Conservation (phyloP, 2,329 filamentous ascomycete genomes). For the Ascochyta fabae region DNA sequence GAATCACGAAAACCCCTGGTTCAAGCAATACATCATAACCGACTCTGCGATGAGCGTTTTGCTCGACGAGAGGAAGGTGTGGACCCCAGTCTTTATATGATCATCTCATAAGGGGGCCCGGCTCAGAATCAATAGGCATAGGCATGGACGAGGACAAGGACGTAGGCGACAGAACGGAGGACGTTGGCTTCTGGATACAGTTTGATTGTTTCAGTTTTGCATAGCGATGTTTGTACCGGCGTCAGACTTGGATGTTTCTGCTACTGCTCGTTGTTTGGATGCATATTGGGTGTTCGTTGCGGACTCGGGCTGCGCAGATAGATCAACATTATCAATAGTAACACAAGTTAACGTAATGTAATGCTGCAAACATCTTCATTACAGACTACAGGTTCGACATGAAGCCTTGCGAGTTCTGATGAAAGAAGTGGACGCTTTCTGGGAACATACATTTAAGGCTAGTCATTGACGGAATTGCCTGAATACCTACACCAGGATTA, state of each 20-base stretch:
- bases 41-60: background rate
- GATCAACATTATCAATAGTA: background rate
- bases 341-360: constrained; percentile 4
- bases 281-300: background rate
- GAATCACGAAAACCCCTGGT: constrained; percentile 18
- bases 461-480: too few species aligned
- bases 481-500: too few species aligned
- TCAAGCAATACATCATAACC: background rate
- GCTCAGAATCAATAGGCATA: background rate
- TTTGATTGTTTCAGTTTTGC: constrained; percentile 15
- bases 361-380: background rate
- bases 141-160: background rate
- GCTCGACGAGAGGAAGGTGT: background rate
- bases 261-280: background rate
- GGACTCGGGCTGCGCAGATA: background rate
- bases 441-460: too few species aligned
- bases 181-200: constrained; percentile 1
- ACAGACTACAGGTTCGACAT: background rate
- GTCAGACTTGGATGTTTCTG: constrained; percentile 10
- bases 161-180: background rate
- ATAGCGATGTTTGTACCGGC: constrained; percentile 16
- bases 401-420: too few species aligned
- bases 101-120: background rate
- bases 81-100: constrained; percentile 14
- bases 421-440: too few species aligned